Percentiles rank a stretch among this genome's conserved stretches.
phyloP scores from a whole-genome alignment of 2,329 filamentous ascomycete species.

The Saccharata proteae region DNA sequence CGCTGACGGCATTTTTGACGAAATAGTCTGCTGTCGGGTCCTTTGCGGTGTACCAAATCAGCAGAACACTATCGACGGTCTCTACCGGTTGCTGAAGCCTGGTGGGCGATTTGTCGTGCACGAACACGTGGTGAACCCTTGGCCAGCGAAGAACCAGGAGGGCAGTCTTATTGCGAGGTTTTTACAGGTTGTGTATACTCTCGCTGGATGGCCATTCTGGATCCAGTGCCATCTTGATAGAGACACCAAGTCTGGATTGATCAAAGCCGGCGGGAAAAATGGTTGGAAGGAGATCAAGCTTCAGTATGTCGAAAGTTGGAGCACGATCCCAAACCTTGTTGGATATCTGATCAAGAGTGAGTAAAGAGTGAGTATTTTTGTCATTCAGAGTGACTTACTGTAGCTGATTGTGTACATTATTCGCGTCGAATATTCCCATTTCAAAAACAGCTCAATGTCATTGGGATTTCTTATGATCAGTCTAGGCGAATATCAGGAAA shows the following conservation, averaged over 20 bases:
- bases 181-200: slow-evolving; percentile 34
- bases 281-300: slow-evolving; percentile 40
- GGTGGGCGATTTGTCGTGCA: slow-evolving; percentile 43
- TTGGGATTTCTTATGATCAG: no score
- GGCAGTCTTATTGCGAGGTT: slow-evolving; percentile 33
- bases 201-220: slow-evolving; percentile 40
- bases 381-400: no score
- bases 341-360: slow-evolving; percentile 24
- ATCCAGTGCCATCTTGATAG: slow-evolving; percentile 40
- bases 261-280: slow-evolving; percentile 24
- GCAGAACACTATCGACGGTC: slow-evolving; percentile 30
- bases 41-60: slow-evolving; percentile 42
- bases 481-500: no score
- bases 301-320: slow-evolving; percentile 22
- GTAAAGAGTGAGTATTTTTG: no score
- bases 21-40: slow-evolving; percentile 42
- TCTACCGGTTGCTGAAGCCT: slow-evolving; percentile 41
- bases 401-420: no score
- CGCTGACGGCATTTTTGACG: slow-evolving; percentile 37
- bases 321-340: slow-evolving; percentile 23
- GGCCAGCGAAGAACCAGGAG: slow-evolving; percentile 23
- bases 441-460: no score
- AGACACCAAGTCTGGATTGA: slow-evolving; percentile 34
- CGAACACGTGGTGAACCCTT: slow-evolving; percentile 44
- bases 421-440: no score